Evolutionary conservation across 768 basidiomycete genomes (phyloP).

Genomic region (Mrakia gelida): DNA sequence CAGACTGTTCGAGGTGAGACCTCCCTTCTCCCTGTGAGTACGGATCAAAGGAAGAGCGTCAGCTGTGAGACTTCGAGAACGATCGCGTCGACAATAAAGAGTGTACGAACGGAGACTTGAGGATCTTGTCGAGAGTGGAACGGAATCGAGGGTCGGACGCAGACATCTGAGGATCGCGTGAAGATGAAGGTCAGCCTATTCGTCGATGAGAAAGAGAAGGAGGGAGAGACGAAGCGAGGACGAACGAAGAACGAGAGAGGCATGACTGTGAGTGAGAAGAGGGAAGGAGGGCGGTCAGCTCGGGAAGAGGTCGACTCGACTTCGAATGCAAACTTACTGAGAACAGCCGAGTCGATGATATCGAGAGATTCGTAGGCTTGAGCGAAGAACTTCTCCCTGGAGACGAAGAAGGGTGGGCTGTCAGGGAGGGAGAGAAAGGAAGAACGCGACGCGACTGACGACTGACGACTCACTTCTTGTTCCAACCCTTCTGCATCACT

Average conservation of each 20-base stretch:
- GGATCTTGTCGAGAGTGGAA: constrained; percentile 72
- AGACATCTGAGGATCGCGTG: constrained; percentile 33
- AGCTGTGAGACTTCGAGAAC: no score
- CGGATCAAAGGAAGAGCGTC: no score
- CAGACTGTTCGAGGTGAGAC: constrained; percentile 81
- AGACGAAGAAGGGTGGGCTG: not conserved
- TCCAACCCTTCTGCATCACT: constrained; percentile 85
- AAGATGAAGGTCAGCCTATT: not conserved
- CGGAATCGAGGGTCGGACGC: constrained; percentile 76
- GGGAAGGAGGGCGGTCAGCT: no score
- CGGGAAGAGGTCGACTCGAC: no score
- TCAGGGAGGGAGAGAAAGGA: not conserved
- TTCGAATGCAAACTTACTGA: not conserved
- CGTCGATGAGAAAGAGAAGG: not conserved
- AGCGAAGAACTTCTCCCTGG: constrained; percentile 43
- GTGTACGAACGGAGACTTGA: constrained; percentile 58
- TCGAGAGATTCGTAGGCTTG: constrained; percentile 86
- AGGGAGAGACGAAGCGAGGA: not conserved
- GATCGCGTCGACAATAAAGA: no score
- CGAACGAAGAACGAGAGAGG: constrained; percentile 65
- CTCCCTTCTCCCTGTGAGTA: constrained; percentile 62
- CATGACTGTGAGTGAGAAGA: constrained; percentile 21
- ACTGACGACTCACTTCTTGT: constrained; percentile 42
- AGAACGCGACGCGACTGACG: not conserved
- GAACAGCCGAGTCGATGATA: constrained; percentile 41